These are phyloP conservation scores for Linnemannia elongata DNA, from an alignment of 192 early-diverging fungal genomes.

Conservation along the genomic window DNA sequence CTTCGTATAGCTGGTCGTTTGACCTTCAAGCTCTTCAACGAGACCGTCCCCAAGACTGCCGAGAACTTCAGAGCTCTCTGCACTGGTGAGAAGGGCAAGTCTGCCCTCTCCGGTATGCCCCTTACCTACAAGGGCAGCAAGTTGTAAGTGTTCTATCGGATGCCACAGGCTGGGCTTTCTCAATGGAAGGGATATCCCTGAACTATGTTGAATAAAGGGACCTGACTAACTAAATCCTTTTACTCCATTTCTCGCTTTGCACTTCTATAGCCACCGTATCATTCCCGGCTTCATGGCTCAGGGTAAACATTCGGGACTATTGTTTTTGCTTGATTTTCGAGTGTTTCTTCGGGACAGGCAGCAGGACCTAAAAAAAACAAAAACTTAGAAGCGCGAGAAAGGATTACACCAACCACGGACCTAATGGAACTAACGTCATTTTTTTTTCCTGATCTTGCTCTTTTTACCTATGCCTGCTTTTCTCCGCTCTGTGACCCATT, in stretches of 20 bases:
- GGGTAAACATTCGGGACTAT: constrained; percentile 38
- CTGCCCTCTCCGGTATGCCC: constrained; percentile 70
- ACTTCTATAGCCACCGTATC: constrained; percentile 63
- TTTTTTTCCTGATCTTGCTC: not conserved
- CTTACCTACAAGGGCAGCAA: constrained; percentile 67
- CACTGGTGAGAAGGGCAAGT: constrained; percentile 72
- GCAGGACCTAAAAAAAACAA: not conserved
- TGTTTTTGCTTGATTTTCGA: not conserved
- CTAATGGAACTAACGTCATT: constrained; percentile 6
- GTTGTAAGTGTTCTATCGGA: constrained; percentile 56
- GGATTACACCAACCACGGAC: not conserved
- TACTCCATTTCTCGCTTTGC: not conserved
- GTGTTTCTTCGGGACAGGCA: not conserved
- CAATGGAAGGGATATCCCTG: not conserved
- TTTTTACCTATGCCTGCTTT: not conserved
- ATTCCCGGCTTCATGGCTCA: constrained; percentile 74
- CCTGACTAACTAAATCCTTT: not conserved
- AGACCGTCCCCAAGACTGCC: constrained; percentile 92
- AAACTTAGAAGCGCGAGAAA: not conserved
- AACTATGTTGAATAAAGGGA: not conserved
- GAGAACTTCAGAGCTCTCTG: constrained; percentile 92
- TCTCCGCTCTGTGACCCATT: not conserved
- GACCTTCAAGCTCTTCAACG: constrained; percentile 78
- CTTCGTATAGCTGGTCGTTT: constrained; percentile 61
- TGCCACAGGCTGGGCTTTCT: not conserved